Percentiles rank a stretch among this genome's conserved stretches.
phyloP scores from a whole-genome alignment of 768 basidiomycete genomes.

The Lentinula detonsa region DNA sequence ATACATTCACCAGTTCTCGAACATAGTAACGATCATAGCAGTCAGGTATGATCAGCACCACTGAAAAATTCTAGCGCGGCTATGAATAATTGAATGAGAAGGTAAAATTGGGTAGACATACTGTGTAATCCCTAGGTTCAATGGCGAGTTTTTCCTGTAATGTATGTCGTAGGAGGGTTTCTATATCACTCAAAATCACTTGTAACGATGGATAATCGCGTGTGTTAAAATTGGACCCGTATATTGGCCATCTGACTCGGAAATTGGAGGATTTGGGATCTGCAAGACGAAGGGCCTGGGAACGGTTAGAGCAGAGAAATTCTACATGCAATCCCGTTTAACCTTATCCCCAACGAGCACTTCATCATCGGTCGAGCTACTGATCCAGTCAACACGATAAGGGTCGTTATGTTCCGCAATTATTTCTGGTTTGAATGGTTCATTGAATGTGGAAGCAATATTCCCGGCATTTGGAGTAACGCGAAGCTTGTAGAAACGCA shows the following conservation, averaged over 20 bases:
- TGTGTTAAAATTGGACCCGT: constrained; percentile 77
- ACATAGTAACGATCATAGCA: constrained; percentile 84
- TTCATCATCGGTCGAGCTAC: constrained; percentile 39
- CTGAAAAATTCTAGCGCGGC: constrained; percentile 67
- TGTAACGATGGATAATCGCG: constrained; percentile 70
- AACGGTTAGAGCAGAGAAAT: neutral
- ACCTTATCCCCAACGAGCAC: constrained; percentile 71
- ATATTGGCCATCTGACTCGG: constrained; percentile 75
- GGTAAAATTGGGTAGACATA: constrained; percentile 19
- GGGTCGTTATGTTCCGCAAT: constrained; percentile 84
- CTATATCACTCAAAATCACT: constrained; percentile 71
- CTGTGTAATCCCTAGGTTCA: constrained; percentile 50
- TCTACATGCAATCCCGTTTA: neutral
- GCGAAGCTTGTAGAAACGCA: constrained; percentile 80
- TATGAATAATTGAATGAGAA: neutral
- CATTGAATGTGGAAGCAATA: constrained; percentile 76
- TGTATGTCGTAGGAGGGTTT: constrained; percentile 55
- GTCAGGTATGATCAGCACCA: constrained; percentile 88
- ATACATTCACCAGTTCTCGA: constrained; percentile 64
- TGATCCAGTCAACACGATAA: constrained; percentile 81
- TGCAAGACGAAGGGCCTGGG: constrained; percentile 62
- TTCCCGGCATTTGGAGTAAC: constrained; percentile 65
- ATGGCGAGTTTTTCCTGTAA: constrained; percentile 62
- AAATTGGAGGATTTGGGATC: constrained; percentile 67
- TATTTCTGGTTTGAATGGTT: constrained; percentile 78